These are phyloP conservation scores for Ulvella scutata DNA, from an alignment of 139 green algal genomes.

Conservation along the genomic window DNA sequence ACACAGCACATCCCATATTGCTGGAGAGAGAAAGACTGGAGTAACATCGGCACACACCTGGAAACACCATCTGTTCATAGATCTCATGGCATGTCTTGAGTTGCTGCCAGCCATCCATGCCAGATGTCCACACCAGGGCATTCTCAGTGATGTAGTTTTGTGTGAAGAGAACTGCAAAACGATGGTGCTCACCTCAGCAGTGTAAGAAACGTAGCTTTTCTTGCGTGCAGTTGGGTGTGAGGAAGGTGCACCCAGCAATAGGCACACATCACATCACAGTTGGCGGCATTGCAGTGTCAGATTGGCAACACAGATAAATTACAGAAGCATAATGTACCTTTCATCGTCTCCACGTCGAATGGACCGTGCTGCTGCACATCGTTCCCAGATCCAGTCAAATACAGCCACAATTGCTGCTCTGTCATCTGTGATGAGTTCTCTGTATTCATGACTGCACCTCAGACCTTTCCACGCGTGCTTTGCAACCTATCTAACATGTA, in stretches of 20 bases:
- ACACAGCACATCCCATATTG: background rate
- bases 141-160: background rate
- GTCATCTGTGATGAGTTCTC: no score
- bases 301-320: background rate
- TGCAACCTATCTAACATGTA: no score
- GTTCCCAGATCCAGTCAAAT: background rate
- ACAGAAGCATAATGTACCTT: background rate
- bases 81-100: slow-evolving; percentile 1
- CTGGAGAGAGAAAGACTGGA: background rate
- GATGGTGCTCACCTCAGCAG: background rate
- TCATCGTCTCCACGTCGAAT: background rate
- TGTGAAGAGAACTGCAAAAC: background rate
- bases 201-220: background rate
- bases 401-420: no score
- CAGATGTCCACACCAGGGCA: background rate
- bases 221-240: background rate
- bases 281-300: background rate
- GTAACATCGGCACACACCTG: background rate
- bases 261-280: background rate
- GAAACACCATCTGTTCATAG: background rate
- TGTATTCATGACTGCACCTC: no score
- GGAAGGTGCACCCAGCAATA: background rate
- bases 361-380: background rate
- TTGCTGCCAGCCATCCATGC: background rate
- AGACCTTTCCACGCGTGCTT: no score